A percentile compares a stretch with the other conserved stretches of the same genome.
These are phyloP conservation scores for Brassica incana DNA, from an alignment of 345 rosid species.

Conservation along the genomic window DNA sequence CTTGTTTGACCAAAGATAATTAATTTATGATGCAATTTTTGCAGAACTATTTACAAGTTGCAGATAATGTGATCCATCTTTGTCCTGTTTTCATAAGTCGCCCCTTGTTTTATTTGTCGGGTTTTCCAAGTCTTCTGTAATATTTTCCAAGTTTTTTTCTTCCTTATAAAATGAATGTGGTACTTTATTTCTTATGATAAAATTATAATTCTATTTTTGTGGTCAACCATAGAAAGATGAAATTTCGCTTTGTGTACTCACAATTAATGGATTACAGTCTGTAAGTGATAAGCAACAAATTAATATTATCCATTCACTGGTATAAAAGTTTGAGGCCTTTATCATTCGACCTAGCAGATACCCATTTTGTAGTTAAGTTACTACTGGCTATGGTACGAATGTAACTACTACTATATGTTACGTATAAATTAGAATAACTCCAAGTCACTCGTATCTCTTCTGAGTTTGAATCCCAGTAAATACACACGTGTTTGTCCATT, in stretches of 20 bases:
- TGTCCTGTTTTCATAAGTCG: neutral
- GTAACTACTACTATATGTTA: neutral
- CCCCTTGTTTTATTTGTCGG: neutral
- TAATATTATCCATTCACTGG: neutral
- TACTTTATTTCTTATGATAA: neutral
- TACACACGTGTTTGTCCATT: neutral
- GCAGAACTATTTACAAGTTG: slow-evolving; percentile 21
- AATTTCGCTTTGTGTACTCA: slow-evolving; percentile 7
- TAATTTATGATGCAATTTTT: slow-evolving; percentile 9
- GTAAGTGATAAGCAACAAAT: neutral
- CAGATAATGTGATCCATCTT: neutral
- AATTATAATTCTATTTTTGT: neutral
- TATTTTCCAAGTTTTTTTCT: slow-evolving; percentile 4
- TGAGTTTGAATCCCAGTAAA: neutral
- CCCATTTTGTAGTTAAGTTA: neutral
- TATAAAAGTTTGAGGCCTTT: neutral
- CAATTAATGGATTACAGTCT: slow-evolving; percentile 6
- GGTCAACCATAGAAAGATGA: slow-evolving; percentile 13
- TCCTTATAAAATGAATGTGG: neutral
- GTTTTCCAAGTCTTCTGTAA: neutral
- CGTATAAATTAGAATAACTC: neutral
- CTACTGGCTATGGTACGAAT: neutral
- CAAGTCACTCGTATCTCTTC: neutral
- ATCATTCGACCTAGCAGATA: neutral
- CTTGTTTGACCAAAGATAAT: slow-evolving; percentile 7